phyloP scores from a whole-genome alignment of 1,284 basidiomycete genomes.

The Irpex sp. region DNA sequence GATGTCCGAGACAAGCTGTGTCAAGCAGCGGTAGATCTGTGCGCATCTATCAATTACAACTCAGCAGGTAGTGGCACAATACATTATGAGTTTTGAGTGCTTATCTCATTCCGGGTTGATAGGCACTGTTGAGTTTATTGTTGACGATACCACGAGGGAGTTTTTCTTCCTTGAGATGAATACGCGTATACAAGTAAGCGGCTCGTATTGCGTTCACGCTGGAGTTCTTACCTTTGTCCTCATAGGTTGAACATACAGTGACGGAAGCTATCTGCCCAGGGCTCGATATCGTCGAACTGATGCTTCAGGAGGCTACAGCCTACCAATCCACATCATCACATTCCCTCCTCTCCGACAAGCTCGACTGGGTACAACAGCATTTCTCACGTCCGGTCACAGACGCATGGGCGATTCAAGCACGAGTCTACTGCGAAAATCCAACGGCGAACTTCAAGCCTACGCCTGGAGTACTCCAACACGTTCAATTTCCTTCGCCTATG shows the following conservation, averaged over 20 bases:
- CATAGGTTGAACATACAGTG: slow-evolving; percentile 65
- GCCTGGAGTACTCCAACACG: slow-evolving; percentile 57
- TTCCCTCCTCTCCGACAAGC: slow-evolving; percentile 21
- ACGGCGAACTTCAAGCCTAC: slow-evolving; percentile 52
- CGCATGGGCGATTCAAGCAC: slow-evolving; percentile 54
- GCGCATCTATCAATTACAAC: slow-evolving; percentile 46
- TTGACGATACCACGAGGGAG: slow-evolving; percentile 45
- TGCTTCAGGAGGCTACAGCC: slow-evolving; percentile 51
- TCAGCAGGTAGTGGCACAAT: slow-evolving; percentile 42
- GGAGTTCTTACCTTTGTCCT: not conserved
- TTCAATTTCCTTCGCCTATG: slow-evolving; percentile 31
- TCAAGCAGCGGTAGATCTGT: slow-evolving; percentile 46
- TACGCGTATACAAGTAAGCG: slow-evolving; percentile 53
- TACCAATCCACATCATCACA: slow-evolving; percentile 21
- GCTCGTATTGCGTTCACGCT: not conserved
- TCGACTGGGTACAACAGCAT: not conserved
- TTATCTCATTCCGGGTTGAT: not conserved
- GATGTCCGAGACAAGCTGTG: slow-evolving; percentile 44
- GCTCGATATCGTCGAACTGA: slow-evolving; percentile 62
- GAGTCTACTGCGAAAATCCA: slow-evolving; percentile 66
- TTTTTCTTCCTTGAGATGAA: slow-evolving; percentile 79
- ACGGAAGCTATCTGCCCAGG: slow-evolving; percentile 55
- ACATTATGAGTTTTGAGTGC: no score
- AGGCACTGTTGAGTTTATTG: slow-evolving; percentile 68
- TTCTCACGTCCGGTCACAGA: slow-evolving; percentile 21